A percentile compares a stretch with the other conserved stretches of the same genome.
Conservation (phyloP, 257 asterid genomes). For the Petunia axillaris region DNA sequence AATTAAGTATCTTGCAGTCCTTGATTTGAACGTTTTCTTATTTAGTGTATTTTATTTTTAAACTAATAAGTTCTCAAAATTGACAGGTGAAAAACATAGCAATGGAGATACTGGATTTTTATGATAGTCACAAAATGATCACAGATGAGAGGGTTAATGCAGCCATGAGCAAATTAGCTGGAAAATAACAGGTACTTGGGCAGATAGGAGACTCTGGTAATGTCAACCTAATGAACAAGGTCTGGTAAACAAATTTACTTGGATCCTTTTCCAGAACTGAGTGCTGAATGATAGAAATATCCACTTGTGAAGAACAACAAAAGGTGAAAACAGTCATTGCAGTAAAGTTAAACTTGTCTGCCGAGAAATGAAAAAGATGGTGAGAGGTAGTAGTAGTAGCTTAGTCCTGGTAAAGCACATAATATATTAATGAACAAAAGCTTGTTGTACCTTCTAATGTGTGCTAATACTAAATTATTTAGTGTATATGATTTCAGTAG, state of each 20-base stretch:
- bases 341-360: neutral
- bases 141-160: constrained; percentile 70
- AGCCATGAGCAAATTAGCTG: constrained; percentile 74
- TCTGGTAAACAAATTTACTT: no score
- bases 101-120: constrained; percentile 89
- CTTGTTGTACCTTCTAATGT: neutral
- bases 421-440: neutral
- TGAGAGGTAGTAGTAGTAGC: neutral
- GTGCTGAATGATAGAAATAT: neutral
- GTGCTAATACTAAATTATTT: neutral
- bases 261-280: neutral
- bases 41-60: constrained; percentile 7
- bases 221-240: no score
- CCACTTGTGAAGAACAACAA: neutral
- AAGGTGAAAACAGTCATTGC: neutral
- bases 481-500: no score
- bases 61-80: neutral
- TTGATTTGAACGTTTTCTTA: neutral
- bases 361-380: neutral
- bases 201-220: no score
- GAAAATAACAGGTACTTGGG: constrained; percentile 18
- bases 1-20: neutral
- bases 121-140: constrained; percentile 73
- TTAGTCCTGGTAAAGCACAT: neutral
- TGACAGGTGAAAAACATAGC: constrained; percentile 91